These are phyloP conservation scores for Talaromyces sp. DNA, from an alignment of 2,329 filamentous ascomycete species.

Conservation along the genomic window DNA sequence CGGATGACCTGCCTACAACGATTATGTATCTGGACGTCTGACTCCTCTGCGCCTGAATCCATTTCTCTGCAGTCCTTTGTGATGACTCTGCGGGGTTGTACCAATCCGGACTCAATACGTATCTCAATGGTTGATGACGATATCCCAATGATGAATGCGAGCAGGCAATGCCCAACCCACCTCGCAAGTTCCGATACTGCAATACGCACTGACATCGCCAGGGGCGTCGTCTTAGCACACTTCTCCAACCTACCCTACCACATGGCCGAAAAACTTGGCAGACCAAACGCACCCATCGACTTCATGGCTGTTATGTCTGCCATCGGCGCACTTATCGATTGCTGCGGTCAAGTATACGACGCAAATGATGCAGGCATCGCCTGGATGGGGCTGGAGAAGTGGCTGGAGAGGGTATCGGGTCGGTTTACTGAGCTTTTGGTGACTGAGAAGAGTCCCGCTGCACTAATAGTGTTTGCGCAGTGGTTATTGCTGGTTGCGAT, in stretches of 20 bases:
- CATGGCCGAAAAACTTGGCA: conserved; percentile 11
- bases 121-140: neutral
- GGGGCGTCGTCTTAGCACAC: neutral
- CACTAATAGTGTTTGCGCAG: conserved; percentile 8
- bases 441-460: neutral
- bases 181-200: neutral
- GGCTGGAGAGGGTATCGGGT: conserved; percentile 2
- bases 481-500: conserved; percentile 7
- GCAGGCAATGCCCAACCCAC: neutral
- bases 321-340: conserved; percentile 2
- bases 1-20: conserved; percentile 4
- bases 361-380: neutral
- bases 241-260: conserved; percentile 4
- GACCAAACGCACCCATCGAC: neutral
- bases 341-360: neutral
- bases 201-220: conserved; percentile 1
- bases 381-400: conserved; percentile 2
- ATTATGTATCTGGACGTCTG: neutral
- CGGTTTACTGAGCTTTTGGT: conserved; percentile 1
- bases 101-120: neutral
- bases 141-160: neutral
- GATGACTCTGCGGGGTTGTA: neutral
- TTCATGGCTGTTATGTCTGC: conserved; percentile 6
- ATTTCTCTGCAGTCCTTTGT: neutral
- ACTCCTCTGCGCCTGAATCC: neutral